A percentile compares a stretch with the other conserved stretches of the same genome.
Evolutionary conservation across 192 early-diverging fungal species (phyloP).

Genomic region (Rhizoclosmatium sp.): DNA sequence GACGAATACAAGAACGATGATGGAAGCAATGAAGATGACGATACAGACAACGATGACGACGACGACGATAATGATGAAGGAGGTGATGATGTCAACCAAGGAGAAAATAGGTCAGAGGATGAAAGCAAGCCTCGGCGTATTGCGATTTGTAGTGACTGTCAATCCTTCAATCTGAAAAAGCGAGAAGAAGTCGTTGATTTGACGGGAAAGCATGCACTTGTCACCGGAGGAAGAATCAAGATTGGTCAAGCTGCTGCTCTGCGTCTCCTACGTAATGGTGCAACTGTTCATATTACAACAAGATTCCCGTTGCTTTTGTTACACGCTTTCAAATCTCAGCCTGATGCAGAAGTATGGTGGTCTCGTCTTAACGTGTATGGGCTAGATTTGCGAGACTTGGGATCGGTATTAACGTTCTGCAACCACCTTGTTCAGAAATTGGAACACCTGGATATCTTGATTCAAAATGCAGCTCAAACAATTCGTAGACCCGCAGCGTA

Average conservation of each 20-base stretch:
- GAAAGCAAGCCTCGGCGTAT: slow-evolving; percentile 23
- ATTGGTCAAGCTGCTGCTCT: slow-evolving; percentile 42
- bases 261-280: slow-evolving; percentile 33
- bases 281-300: slow-evolving; percentile 42
- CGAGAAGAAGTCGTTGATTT: slow-evolving; percentile 27
- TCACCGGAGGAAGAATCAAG: slow-evolving; percentile 40
- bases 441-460: slow-evolving; percentile 16
- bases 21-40: background rate
- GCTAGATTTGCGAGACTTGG: slow-evolving; percentile 30
- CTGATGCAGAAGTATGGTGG: slow-evolving; percentile 26
- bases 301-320: slow-evolving; percentile 40
- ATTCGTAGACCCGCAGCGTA: slow-evolving; percentile 29
- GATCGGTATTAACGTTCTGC: background rate
- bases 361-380: slow-evolving; percentile 20
- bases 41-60: slow-evolving; percentile 10
- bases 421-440: background rate
- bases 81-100: slow-evolving; percentile 9
- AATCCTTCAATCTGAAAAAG: slow-evolving; percentile 30
- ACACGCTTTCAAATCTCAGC: background rate
- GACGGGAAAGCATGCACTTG: slow-evolving; percentile 34
- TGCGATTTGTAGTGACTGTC: slow-evolving; percentile 35
- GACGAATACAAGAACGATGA: background rate
- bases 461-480: slow-evolving; percentile 40
- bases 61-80: slow-evolving; percentile 1
- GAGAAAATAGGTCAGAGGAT: slow-evolving; percentile 7